phyloP scores from a whole-genome alignment of 345 rosid species.

The Melaleuca alternifolia region DNA sequence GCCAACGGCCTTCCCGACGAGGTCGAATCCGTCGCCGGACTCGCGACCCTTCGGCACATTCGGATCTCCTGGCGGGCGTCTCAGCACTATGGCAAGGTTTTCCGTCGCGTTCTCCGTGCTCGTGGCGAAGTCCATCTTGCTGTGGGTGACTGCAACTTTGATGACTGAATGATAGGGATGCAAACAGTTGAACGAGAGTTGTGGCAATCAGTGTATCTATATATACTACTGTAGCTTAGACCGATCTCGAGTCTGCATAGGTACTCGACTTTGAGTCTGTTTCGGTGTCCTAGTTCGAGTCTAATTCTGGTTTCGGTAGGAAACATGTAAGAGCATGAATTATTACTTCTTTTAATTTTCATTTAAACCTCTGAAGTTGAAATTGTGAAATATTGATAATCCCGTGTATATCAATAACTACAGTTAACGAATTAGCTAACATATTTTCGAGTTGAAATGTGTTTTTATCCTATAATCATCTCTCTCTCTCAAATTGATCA shows the following conservation, averaged over 20 bases:
- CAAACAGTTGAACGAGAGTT: not conserved
- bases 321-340: not conserved
- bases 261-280: not conserved
- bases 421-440: not conserved
- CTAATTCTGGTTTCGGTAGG: not conserved
- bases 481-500: no score
- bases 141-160: not conserved
- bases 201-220: not conserved
- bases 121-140: not conserved
- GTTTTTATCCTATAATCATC: no score
- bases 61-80: not conserved
- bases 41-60: not conserved
- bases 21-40: fast-evolving
- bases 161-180: not conserved
- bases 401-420: not conserved
- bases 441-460: not conserved
- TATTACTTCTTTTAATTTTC: not conserved
- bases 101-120: not conserved
- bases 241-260: not conserved
- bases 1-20: fast-evolving
- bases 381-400: not conserved
- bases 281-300: not conserved
- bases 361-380: not conserved
- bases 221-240: not conserved
- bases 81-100: not conserved